Percentiles rank a stretch among this genome's conserved stretches.
Conservation (phyloP, 306 rosid species). For the Abrus precatorius region DNA sequence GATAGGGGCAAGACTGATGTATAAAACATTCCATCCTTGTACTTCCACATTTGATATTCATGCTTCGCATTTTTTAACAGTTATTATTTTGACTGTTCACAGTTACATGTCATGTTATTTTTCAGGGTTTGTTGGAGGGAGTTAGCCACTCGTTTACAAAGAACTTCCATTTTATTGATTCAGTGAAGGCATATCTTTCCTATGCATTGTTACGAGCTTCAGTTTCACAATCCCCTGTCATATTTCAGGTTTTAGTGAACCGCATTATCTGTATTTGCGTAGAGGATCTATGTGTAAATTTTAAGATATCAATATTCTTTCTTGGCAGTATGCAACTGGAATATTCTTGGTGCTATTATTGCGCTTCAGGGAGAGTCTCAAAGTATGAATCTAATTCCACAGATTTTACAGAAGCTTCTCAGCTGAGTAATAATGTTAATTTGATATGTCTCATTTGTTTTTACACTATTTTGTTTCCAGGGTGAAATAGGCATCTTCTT, state of each 20-base stretch:
- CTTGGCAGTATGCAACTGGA: slow-evolving; percentile 93
- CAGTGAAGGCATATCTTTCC: slow-evolving; percentile 99
- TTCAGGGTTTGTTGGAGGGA: slow-evolving; percentile 97
- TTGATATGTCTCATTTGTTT: slow-evolving; percentile 43
- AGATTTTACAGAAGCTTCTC: slow-evolving; percentile 44
- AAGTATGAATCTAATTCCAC: slow-evolving; percentile 69
- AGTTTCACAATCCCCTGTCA: slow-evolving; percentile 89
- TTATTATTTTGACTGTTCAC: slow-evolving; percentile 38
- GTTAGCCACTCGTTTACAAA: slow-evolving; percentile 94
- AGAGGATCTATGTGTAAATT: slow-evolving; percentile 27
- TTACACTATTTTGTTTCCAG: slow-evolving; percentile 62
- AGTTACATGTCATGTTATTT: slow-evolving; percentile 43
- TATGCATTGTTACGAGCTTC: slow-evolving; percentile 96
- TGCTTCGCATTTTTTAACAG: slow-evolving; percentile 24
- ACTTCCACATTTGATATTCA: slow-evolving; percentile 38
- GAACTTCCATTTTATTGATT: slow-evolving; percentile 96
- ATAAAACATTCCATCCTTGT: slow-evolving; percentile 7
- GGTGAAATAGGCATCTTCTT: slow-evolving; percentile 99
- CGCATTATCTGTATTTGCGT: slow-evolving; percentile 32
- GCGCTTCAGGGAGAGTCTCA: slow-evolving; percentile 98
- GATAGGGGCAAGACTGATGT: slow-evolving; percentile 29
- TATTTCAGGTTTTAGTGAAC: slow-evolving; percentile 85
- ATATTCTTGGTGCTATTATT: slow-evolving; percentile 89
- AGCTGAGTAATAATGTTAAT: slow-evolving; percentile 41
- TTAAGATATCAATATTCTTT: slow-evolving; percentile 50